phyloP scores from a whole-genome alignment of 768 basidiomycete species.

The Mrakia frigida region DNA sequence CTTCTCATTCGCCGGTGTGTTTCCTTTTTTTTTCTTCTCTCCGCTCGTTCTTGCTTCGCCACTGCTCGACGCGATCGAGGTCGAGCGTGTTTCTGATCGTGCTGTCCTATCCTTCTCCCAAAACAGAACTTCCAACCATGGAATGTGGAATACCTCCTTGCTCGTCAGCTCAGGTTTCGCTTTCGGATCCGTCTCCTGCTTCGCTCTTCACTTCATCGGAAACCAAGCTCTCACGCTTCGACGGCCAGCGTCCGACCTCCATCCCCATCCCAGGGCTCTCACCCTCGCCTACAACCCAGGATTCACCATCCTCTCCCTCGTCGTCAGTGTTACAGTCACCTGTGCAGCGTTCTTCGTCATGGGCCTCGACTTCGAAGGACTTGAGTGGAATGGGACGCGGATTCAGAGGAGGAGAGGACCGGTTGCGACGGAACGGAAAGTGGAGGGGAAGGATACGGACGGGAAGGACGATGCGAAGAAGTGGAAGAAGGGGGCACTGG shows the following conservation, averaged over 20 bases:
- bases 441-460: background rate
- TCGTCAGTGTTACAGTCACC: constrained; percentile 42
- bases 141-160: constrained; percentile 41
- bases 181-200: constrained; percentile 45
- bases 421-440: background rate
- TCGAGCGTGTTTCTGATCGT: background rate
- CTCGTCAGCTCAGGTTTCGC: constrained; percentile 41
- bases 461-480: background rate
- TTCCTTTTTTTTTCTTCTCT: background rate
- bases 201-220: constrained; percentile 44
- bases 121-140: constrained; percentile 41
- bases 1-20: constrained; percentile 41
- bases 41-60: background rate
- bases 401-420: constrained; percentile 20
- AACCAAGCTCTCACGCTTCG: constrained; percentile 44
- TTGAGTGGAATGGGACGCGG: constrained; percentile 21
- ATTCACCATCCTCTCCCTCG: constrained; percentile 43
- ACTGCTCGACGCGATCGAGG: background rate
- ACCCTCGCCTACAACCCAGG: constrained; percentile 42
- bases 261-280: constrained; percentile 27
- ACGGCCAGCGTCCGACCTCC: constrained; percentile 32
- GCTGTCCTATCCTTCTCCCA: background rate
- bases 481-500: background rate
- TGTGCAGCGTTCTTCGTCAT: constrained; percentile 44
- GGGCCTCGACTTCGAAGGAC: constrained; percentile 42